A percentile compares a stretch with the other conserved stretches of the same genome.
These are phyloP conservation scores for Thermochaetoides thermophila DNA, from an alignment of 495 filamentous ascomycete genomes.

Conservation along the genomic window DNA sequence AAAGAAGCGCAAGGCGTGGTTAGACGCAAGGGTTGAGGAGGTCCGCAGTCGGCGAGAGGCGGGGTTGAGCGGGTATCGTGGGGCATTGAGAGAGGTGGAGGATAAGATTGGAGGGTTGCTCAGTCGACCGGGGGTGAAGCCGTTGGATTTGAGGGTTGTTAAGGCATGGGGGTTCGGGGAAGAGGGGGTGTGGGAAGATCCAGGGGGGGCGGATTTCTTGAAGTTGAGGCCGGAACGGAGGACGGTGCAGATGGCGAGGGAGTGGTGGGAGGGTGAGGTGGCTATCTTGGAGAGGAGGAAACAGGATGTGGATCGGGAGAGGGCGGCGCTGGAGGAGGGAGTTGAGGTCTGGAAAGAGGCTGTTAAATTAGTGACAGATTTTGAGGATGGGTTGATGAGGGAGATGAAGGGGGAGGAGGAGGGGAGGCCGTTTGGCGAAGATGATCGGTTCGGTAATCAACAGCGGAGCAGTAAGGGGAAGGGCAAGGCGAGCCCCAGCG, in stretches of 20 bases:
- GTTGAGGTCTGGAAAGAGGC: constrained; percentile 65
- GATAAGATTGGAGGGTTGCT: constrained; percentile 71
- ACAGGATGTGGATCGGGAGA: constrained; percentile 49
- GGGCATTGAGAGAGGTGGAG: constrained; percentile 53
- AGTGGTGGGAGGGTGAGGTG: constrained; percentile 59
- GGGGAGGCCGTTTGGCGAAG: too few species aligned
- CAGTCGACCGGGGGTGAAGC: constrained; percentile 33
- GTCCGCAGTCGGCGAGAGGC: constrained; percentile 44
- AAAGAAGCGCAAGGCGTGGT: constrained; percentile 44
- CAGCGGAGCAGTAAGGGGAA: constrained; percentile 13
- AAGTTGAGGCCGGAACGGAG: constrained; percentile 51
- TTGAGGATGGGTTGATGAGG: constrained; percentile 48
- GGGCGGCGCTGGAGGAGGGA: constrained; percentile 68
- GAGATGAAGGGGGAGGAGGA: constrained; percentile 30
- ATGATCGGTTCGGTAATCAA: background rate
- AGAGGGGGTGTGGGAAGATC: constrained; percentile 12
- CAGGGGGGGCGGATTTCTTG: constrained; percentile 24
- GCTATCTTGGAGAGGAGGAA: constrained; percentile 41
- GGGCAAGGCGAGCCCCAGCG: background rate
- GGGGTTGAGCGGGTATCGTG: constrained; percentile 34
- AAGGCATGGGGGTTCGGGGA: background rate
- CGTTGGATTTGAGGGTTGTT: constrained; percentile 27
- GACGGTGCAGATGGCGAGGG: constrained; percentile 61
- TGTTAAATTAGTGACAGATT: constrained; percentile 44
- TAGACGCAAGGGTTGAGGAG: constrained; percentile 46